phyloP scores from a whole-genome alignment of 805 yeast species.

The Pichia insulana region DNA sequence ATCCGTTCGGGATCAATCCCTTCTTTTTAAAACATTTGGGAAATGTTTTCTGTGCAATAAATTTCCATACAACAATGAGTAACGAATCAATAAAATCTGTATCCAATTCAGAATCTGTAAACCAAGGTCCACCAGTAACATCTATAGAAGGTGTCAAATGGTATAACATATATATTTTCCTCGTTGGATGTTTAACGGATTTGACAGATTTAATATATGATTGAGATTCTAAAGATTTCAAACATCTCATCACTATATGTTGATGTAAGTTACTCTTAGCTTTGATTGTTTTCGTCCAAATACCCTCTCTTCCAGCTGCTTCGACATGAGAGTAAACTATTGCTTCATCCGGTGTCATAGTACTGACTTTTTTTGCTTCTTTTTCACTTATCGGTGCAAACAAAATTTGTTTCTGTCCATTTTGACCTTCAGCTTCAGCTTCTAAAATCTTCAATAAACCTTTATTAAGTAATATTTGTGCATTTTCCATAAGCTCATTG shows the following conservation, averaged over 20 bases:
- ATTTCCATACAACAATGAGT: constrained; percentile 80
- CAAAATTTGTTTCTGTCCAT: constrained; percentile 34
- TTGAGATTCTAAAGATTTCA: constrained; percentile 72
- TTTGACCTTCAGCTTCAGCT: constrained; percentile 34
- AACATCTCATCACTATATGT: constrained; percentile 77
- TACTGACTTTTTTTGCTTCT: constrained; percentile 70
- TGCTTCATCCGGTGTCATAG: constrained; percentile 82
- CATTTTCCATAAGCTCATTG: constrained; percentile 32
- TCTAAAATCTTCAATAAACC: constrained; percentile 61
- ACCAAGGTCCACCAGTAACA: constrained; percentile 99
- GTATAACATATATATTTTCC: constrained; percentile 93
- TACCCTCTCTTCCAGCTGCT: constrained; percentile 90
- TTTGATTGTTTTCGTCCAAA: constrained; percentile 89
- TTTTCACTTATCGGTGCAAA: constrained; percentile 66
- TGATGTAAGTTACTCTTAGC: constrained; percentile 85
- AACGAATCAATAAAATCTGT: constrained; percentile 85
- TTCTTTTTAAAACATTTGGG: constrained; percentile 58
- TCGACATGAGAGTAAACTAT: constrained; percentile 87
- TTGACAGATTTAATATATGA: constrained; percentile 83
- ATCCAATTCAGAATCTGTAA: constrained; percentile 90
- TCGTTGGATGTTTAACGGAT: constrained; percentile 81
- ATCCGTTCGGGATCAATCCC: constrained; percentile 15
- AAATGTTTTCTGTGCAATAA: constrained; percentile 62
- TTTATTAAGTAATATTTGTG: constrained; percentile 38
- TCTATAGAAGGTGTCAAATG: constrained; percentile 89